These are phyloP conservation scores for Penicillium sp. DNA, from an alignment of 2,329 filamentous ascomycete species.

Conservation along the genomic window DNA sequence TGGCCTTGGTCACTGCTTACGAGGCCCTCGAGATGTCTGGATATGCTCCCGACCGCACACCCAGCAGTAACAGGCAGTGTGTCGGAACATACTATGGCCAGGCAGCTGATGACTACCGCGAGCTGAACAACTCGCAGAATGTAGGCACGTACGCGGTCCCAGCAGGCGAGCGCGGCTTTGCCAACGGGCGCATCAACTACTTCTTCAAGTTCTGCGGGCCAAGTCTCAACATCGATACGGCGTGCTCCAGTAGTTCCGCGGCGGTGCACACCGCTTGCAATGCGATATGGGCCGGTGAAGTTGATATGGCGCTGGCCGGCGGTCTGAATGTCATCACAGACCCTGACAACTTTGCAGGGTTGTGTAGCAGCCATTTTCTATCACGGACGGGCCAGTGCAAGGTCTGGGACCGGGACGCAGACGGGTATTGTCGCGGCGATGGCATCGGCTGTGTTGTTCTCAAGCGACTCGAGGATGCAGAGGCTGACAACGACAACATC, in stretches of 20 bases:
- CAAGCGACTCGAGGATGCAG: constrained; percentile 53
- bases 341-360: constrained; percentile 70
- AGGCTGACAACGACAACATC: constrained; percentile 49
- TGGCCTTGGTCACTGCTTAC: too few relatives aligned
- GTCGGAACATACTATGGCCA: constrained; percentile 66
- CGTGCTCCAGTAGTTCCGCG: constrained; percentile 56
- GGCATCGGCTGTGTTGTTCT: constrained; percentile 52
- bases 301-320: constrained; percentile 76
- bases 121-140: constrained; percentile 65
- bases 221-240: constrained; percentile 70
- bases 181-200: constrained; percentile 68
- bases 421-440: constrained; percentile 58
- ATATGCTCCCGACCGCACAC: constrained; percentile 66
- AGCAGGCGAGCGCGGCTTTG: constrained; percentile 62
- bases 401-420: constrained; percentile 50
- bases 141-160: constrained; percentile 69
- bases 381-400: constrained; percentile 49
- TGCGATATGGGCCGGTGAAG: constrained; percentile 52
- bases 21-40: too few relatives aligned
- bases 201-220: constrained; percentile 75
- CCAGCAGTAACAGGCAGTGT: constrained; percentile 47
- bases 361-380: constrained; percentile 55
- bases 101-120: constrained; percentile 60
- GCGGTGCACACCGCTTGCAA: neutral
- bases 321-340: constrained; percentile 73